Evolutionary conservation across 139 green algal species (phyloP).

Genomic region (Chlamydomonas eustigma): DNA sequence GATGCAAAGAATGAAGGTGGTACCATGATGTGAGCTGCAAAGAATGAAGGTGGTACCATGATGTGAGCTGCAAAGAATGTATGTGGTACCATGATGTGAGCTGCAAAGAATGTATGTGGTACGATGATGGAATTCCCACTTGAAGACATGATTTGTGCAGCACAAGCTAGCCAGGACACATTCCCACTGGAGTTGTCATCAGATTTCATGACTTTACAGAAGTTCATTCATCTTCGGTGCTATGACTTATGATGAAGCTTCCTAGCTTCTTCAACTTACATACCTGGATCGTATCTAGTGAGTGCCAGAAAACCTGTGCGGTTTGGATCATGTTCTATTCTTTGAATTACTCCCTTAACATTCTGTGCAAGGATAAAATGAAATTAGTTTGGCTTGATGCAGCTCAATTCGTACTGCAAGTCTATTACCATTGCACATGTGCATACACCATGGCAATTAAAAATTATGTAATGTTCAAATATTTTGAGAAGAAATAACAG

Average conservation of each 20-base stretch:
- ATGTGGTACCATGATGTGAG: neutral
- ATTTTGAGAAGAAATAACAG: too few relatives aligned
- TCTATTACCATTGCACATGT: too few relatives aligned
- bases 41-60: neutral
- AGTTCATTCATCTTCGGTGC: too few relatives aligned
- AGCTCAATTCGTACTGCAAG: too few relatives aligned
- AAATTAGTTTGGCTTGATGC: too few relatives aligned
- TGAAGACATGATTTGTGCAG: too few relatives aligned
- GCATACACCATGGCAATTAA: too few relatives aligned
- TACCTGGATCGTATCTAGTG: slow-evolving; percentile 51
- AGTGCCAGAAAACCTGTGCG: slow-evolving; percentile 82
- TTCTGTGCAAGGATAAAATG: neutral
- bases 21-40: slow-evolving; percentile 2
- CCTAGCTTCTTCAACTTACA: neutral
- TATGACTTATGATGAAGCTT: neutral
- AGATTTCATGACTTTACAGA: too few relatives aligned
- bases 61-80: neutral
- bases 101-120: neutral
- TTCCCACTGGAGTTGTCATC: too few relatives aligned
- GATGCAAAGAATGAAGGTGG: neutral
- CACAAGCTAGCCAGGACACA: too few relatives aligned
- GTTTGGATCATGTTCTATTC: slow-evolving; percentile 94
- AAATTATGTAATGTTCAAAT: too few relatives aligned
- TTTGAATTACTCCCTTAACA: slow-evolving; percentile 61
- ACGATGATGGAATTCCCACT: too few relatives aligned